Evolutionary conservation across 345 rosid species (phyloP).

Genomic region (Hibiscus mutabilis): DNA sequence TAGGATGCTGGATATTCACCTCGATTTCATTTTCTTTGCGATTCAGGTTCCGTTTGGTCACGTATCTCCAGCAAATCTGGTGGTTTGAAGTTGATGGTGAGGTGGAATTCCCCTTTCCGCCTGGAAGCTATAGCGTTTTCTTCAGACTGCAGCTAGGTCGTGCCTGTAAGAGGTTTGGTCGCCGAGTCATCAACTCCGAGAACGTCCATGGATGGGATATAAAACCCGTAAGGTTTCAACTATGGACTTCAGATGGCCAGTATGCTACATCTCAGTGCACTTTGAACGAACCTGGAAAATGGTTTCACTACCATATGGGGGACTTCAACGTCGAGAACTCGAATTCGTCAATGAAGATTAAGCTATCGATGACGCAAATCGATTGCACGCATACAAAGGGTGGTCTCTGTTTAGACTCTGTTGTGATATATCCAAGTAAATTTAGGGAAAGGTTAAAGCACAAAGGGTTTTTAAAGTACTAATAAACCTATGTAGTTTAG

Average conservation of each 20-base stretch:
- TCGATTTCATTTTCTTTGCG: conserved; percentile 12
- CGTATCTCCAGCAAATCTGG: conserved; percentile 95
- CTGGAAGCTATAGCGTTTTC: conserved; percentile 72
- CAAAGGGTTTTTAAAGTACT: conserved; percentile 33
- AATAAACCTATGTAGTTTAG: conserved; percentile 15
- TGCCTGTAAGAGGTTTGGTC: conserved; percentile 57
- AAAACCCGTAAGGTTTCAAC: conserved; percentile 82
- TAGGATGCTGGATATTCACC: conserved; percentile 10
- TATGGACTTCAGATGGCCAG: conserved; percentile 85
- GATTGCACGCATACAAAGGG: conserved; percentile 99
- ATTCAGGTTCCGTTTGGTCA: conserved; percentile 58
- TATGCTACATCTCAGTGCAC: conserved; percentile 60
- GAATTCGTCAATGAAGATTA: conserved; percentile 37
- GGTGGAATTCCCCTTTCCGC: conserved; percentile 83
- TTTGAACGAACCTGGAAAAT: conserved; percentile 57
- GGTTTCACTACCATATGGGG: conserved; percentile 78
- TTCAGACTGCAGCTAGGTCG: conserved; percentile 82
- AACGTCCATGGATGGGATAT: conserved; percentile 90
- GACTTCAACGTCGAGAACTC: conserved; percentile 55
- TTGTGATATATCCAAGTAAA: conserved; percentile 59
- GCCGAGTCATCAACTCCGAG: conserved; percentile 56
- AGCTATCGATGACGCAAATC: conserved; percentile 85
- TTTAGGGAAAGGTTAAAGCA: conserved; percentile 52
- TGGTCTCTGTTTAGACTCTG: conserved; percentile 81
- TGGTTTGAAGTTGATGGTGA: conserved; percentile 92